Conservation (phyloP, 306 rosid species). For the Corylus americana region DNA sequence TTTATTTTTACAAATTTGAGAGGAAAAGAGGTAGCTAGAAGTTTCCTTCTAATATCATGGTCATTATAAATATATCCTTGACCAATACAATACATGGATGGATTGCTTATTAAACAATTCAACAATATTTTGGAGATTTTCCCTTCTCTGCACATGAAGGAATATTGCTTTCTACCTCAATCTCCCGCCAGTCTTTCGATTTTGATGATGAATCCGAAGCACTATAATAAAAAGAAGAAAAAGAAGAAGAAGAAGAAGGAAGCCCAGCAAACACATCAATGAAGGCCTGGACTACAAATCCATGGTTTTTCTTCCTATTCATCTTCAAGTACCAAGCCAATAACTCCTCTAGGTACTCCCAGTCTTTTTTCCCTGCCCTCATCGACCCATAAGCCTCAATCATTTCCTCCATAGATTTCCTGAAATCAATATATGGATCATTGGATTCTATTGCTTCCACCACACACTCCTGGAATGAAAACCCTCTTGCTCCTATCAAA, state of each 20-base stretch:
- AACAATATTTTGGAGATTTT: background rate
- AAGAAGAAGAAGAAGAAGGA: background rate
- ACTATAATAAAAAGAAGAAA: background rate
- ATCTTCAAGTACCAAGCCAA: constrained; percentile 14
- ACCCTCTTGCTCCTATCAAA: background rate
- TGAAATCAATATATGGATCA: constrained; percentile 7
- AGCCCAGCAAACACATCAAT: background rate
- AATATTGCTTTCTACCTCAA: background rate
- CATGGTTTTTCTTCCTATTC: constrained; percentile 5
- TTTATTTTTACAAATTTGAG: background rate
- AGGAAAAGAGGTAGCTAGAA: background rate
- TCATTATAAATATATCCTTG: background rate
- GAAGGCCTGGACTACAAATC: constrained; percentile 6
- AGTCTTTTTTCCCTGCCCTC: background rate
- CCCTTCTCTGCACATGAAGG: background rate
- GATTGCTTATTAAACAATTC: background rate
- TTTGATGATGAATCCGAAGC: background rate
- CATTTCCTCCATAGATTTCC: constrained; percentile 19
- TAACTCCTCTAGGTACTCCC: constrained; percentile 2
- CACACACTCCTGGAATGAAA: constrained; percentile 2
- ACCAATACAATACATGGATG: background rate
- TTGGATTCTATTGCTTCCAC: background rate
- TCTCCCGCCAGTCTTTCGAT: background rate
- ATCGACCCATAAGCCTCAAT: background rate
- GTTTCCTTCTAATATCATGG: background rate